Evolutionary conservation across 345 rosid species (phyloP).

Genomic region (Turritis glabra): DNA sequence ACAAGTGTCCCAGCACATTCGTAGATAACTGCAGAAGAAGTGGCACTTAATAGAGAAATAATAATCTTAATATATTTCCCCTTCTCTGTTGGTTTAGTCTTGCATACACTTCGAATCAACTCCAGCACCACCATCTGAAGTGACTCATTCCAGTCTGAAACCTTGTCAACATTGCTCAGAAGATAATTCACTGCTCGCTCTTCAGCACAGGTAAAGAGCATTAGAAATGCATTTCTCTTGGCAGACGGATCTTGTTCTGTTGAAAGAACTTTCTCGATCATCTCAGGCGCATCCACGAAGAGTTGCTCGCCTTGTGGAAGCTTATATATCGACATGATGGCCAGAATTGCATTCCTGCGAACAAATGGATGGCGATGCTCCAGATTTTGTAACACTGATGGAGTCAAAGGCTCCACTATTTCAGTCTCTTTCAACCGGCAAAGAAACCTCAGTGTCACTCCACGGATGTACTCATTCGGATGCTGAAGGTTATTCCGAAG

Average conservation of each 20-base stretch:
- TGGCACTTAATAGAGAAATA: conserved; percentile 70
- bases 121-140: conserved; percentile 82
- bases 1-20: conserved; percentile 84
- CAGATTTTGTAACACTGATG: conserved; percentile 69
- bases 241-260: conserved; percentile 75
- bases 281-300: conserved; percentile 73
- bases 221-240: conserved; percentile 77
- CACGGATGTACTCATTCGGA: conserved; percentile 88
- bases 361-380: conserved; percentile 76
- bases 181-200: conserved; percentile 66
- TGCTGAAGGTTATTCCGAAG: conserved; percentile 86
- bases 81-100: conserved; percentile 62
- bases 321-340: conserved; percentile 71
- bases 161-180: conserved; percentile 64
- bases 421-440: conserved; percentile 74
- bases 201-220: conserved; percentile 76
- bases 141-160: conserved; percentile 71
- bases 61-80: conserved; percentile 76
- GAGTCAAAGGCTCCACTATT: conserved; percentile 70
- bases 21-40: conserved; percentile 69
- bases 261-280: conserved; percentile 69
- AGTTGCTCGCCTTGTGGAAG: conserved; percentile 79
- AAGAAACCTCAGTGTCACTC: conserved; percentile 75
- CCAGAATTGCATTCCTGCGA: conserved; percentile 71
- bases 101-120: conserved; percentile 71